These are phyloP conservation scores for Pseudogymnoascus sp. DNA, from an alignment of 2,329 filamentous ascomycete genomes.

Conservation along the genomic window DNA sequence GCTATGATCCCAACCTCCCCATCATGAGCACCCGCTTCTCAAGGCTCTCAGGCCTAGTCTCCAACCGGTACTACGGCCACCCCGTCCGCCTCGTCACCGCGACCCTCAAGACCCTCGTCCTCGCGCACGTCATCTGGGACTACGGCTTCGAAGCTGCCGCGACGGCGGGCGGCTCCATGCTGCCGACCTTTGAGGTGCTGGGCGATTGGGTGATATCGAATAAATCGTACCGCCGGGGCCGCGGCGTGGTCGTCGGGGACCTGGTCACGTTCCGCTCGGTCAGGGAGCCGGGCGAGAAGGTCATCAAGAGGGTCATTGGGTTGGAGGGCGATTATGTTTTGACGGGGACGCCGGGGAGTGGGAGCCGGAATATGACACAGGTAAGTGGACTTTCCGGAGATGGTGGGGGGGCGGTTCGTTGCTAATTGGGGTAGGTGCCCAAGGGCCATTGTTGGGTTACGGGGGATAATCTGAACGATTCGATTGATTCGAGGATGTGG, in stretches of 20 bases:
- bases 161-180: conserved; percentile 74
- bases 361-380: conserved; percentile 49
- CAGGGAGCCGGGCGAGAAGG: conserved; percentile 47
- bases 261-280: conserved; percentile 74
- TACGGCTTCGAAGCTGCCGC: conserved; percentile 54
- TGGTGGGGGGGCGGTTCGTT: conserved; percentile 10
- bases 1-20: not conserved
- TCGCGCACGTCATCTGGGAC: conserved; percentile 44
- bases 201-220: conserved; percentile 65
- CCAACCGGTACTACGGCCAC: conserved; percentile 17
- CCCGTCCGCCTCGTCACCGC: conserved; percentile 34
- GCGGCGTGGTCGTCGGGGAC: conserved; percentile 68
- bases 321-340: conserved; percentile 58
- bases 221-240: conserved; percentile 60
- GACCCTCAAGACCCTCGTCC: conserved; percentile 39
- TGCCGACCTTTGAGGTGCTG: conserved; percentile 65
- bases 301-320: conserved; percentile 58
- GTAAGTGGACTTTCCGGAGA: conserved; percentile 15
- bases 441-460: conserved; percentile 85
- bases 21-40: not conserved
- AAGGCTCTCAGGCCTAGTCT: not conserved
- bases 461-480: conserved; percentile 80
- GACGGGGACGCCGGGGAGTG: conserved; percentile 48
- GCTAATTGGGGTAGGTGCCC: conserved; percentile 56
- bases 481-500: conserved; percentile 77